phyloP scores from a whole-genome alignment of 148 eudicot genomes.

The Polygonum aviculare region DNA sequence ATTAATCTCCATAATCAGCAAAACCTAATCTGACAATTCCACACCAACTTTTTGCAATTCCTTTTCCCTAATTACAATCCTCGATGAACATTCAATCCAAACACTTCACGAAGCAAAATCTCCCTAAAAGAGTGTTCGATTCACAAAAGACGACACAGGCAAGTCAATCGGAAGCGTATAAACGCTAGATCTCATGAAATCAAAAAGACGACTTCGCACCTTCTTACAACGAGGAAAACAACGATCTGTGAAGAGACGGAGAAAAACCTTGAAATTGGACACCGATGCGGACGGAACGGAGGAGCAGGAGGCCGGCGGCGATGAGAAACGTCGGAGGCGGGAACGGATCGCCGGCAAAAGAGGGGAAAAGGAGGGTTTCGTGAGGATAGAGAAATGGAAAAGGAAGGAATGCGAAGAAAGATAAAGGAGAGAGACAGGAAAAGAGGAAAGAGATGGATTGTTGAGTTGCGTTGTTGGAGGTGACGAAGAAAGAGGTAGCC shows the following conservation, averaged over 20 bases:
- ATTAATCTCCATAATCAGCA: not conserved
- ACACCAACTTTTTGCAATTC: not conserved
- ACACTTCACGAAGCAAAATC: not conserved
- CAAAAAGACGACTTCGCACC: not conserved
- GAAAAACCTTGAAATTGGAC: not conserved
- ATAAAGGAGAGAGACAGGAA: constrained; percentile 2
- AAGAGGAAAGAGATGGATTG: not conserved
- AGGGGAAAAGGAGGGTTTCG: constrained; percentile 3
- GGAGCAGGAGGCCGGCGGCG: not conserved
- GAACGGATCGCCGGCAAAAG: not conserved
- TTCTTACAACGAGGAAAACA: not conserved
- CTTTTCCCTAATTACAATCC: not conserved
- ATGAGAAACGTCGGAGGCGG: not conserved
- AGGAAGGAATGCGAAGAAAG: constrained; percentile 1
- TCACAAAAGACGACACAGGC: not conserved
- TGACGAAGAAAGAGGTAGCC: constrained; percentile 1
- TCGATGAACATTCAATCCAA: not conserved
- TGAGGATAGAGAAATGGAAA: constrained; percentile 8
- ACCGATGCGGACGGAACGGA: not conserved
- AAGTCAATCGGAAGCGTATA: not conserved
- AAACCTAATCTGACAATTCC: not conserved
- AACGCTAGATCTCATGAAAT: not conserved
- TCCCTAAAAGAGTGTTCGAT: not conserved
- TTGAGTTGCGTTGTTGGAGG: not conserved
- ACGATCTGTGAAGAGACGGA: not conserved